phyloP scores from a whole-genome alignment of 768 basidiomycete species.

The Erythrobasidium yunnanense region DNA sequence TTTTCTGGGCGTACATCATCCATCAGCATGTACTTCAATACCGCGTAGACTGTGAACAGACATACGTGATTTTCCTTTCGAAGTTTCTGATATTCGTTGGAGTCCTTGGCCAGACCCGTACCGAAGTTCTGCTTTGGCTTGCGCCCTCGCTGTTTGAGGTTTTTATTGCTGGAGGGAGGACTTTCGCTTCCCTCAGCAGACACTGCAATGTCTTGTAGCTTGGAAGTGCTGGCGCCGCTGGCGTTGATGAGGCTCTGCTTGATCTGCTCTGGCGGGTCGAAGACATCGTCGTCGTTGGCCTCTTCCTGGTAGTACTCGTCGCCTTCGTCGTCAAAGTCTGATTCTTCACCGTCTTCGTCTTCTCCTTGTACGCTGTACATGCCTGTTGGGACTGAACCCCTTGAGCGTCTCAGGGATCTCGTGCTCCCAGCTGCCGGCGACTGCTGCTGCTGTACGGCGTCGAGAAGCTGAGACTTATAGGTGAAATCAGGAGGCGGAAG shows the following conservation, averaged over 20 bases:
- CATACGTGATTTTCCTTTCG: conserved; percentile 26
- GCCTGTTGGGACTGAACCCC: neutral
- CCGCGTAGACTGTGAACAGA: neutral
- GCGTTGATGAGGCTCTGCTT: neutral
- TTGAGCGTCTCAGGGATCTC: neutral
- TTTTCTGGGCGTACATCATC: conserved; percentile 65
- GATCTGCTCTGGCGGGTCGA: neutral
- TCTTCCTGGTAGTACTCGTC: conserved; percentile 1
- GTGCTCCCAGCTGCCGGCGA: neutral
- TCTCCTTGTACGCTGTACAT: neutral
- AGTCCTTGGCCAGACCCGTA: conserved; percentile 7
- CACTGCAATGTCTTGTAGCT: neutral
- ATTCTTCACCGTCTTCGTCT: conserved; percentile 18
- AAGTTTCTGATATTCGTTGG: conserved; percentile 24
- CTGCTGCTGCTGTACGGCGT: neutral
- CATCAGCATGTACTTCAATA: neutral
- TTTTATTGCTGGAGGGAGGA: conserved; percentile 2
- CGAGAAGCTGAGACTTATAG: neutral
- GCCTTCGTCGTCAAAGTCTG: conserved; percentile 8
- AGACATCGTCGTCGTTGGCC: neutral
- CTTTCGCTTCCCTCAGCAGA: conserved; percentile 8
- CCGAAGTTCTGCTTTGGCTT: conserved; percentile 13
- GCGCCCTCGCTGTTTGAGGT: neutral
- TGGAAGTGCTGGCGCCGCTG: neutral
- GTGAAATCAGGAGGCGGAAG: conserved; percentile 1